Conservation (phyloP, 2,329 filamentous ascomycete species). For the Trichoderma asperellum region DNA sequence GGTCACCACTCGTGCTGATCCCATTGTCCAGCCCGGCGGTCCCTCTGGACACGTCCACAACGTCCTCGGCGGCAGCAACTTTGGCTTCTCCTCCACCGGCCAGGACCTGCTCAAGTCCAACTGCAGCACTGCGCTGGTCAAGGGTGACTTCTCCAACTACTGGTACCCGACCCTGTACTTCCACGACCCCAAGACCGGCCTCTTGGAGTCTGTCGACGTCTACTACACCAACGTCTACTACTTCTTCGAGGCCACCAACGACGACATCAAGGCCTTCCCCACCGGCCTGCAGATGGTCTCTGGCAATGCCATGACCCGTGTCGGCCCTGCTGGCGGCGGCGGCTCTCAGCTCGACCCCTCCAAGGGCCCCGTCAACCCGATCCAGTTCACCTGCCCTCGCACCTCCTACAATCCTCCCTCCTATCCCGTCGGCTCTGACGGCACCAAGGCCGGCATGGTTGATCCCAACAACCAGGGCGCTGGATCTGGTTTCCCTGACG, state of each 20-base stretch:
- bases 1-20: slow-evolving; percentile 66
- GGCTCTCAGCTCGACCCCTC: slow-evolving; percentile 55
- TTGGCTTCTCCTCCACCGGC: slow-evolving; percentile 65
- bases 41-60: slow-evolving; percentile 68
- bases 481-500: slow-evolving; percentile 70
- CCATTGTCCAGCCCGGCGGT: slow-evolving; percentile 66
- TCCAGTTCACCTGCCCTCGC: slow-evolving; percentile 66
- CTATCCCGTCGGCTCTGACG: slow-evolving; percentile 60
- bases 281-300: slow-evolving; percentile 71
- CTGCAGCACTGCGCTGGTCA: slow-evolving; percentile 72
- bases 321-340: slow-evolving; percentile 58
- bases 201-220: slow-evolving; percentile 67
- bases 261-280: slow-evolving; percentile 72
- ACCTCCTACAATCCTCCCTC: slow-evolving; percentile 51
- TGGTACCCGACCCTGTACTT: slow-evolving; percentile 77
- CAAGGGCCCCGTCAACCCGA: slow-evolving; percentile 55
- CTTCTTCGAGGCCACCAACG: slow-evolving; percentile 67
- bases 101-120: slow-evolving; percentile 61
- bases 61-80: slow-evolving; percentile 71
- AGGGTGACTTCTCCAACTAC: slow-evolving; percentile 73
- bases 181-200: slow-evolving; percentile 62
- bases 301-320: slow-evolving; percentile 63
- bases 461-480: slow-evolving; percentile 58
- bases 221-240: slow-evolving; percentile 81
- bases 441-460: slow-evolving; percentile 57